Evolutionary conservation across 2,329 filamentous ascomycete genomes (phyloP).

Genomic region (Sphaerulina musiva): DNA sequence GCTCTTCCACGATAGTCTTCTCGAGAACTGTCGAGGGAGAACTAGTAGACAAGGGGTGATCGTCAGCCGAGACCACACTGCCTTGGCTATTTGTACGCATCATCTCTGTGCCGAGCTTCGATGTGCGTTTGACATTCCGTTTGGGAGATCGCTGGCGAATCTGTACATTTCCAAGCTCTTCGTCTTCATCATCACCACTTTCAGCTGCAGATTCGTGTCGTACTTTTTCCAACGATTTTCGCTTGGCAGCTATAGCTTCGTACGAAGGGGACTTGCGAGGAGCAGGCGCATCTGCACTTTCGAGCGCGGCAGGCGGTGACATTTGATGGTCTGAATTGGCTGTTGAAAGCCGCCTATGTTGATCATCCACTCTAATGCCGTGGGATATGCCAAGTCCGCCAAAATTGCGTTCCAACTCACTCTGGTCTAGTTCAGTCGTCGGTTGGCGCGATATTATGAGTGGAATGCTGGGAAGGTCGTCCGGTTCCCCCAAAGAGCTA

Average conservation of each 20-base stretch:
- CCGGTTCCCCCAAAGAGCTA: conserved; percentile 79
- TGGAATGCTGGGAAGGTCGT: conserved; percentile 73
- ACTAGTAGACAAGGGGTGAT: conserved; percentile 25
- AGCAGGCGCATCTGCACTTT: conserved; percentile 26
- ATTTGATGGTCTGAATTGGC: conserved; percentile 55
- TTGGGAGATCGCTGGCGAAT: conserved; percentile 57
- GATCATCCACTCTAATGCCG: conserved; percentile 17
- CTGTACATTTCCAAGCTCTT: conserved; percentile 64
- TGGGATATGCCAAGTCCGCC: conserved; percentile 64
- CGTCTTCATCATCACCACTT: conserved; percentile 71
- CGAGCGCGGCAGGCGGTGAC: conserved; percentile 54
- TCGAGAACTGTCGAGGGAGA: conserved; percentile 8
- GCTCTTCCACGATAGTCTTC: conserved; percentile 37
- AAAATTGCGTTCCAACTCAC: conserved; percentile 42
- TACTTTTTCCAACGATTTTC: conserved; percentile 67
- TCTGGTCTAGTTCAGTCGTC: conserved; percentile 61
- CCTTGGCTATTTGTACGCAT: conserved; percentile 94
- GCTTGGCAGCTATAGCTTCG: conserved; percentile 68
- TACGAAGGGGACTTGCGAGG: conserved; percentile 59
- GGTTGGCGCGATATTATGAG: conserved; percentile 62
- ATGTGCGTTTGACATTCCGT: conserved; percentile 45
- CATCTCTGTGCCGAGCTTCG: conserved; percentile 93
- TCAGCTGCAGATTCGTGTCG: conserved; percentile 64
- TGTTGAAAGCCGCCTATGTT: conserved; percentile 17
- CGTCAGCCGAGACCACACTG: conserved; percentile 54